These are phyloP conservation scores for Eleusine coracana DNA, from an alignment of 176 grass and related monocot species.

Conservation along the genomic window DNA sequence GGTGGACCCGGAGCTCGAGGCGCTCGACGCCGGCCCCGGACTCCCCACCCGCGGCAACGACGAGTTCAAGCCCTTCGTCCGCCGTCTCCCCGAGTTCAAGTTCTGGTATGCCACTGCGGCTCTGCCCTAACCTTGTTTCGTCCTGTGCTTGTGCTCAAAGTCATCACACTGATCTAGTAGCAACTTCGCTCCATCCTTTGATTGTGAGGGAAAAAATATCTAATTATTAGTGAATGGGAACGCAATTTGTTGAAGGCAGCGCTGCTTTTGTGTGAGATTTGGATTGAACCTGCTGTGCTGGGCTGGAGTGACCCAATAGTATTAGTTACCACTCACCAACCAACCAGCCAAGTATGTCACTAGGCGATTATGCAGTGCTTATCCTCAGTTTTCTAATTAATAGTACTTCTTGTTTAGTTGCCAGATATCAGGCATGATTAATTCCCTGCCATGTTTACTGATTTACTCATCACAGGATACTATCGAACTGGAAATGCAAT, in stretches of 20 bases:
- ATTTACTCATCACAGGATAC: background rate
- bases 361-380: background rate
- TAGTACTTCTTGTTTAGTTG: background rate
- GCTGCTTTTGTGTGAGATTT: conserved; percentile 18
- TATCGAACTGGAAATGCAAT: background rate
- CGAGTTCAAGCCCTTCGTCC: conserved; percentile 96
- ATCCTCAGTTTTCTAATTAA: background rate
- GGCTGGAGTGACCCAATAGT: background rate
- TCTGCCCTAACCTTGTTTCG: background rate
- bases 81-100: conserved; percentile 94
- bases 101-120: conserved; percentile 64
- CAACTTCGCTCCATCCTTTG: background rate
- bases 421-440: background rate
- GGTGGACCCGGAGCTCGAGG: conserved; percentile 88
- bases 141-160: background rate
- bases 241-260: background rate
- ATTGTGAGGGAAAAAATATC: background rate
- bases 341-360: background rate
- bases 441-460: background rate
- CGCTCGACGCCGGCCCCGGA: conserved; percentile 56
- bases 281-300: background rate
- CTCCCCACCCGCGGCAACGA: conserved; percentile 83
- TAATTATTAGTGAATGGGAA: background rate
- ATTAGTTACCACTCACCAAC: background rate
- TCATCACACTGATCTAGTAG: background rate